Base-by-base conservation (phyloP, 2,329 filamentous ascomycete species). In the Podosphaera xanthii region DNA sequence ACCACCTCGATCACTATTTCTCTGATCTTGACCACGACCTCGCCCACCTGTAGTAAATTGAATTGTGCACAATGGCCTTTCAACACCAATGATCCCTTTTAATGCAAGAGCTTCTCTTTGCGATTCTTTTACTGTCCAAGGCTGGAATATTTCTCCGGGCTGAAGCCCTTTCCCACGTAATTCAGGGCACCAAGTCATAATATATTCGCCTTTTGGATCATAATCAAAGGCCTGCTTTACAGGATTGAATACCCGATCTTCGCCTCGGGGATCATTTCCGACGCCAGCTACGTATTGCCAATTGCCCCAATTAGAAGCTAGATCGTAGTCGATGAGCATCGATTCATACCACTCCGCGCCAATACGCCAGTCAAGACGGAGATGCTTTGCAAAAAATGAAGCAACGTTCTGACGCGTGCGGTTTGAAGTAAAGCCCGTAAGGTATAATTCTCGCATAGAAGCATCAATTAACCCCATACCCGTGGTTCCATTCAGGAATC, bases 281-380 rank as follows among this genome's bases (percentile, higher is more conserved):
- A 91, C 84, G 0, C 86, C 86, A 0, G 86, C 77, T 0, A 87
- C 79, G 62, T 91, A 91, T 69, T 89, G 85, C 86, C 86, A 90
- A 65, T 88, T 89, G 8, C 81, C 81, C 85, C 85, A 91, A 64
- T 90, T 90, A 61, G 77, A 84, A 12, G 78, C 80, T 0, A 85
- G 76, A 64, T 91, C 86, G 67, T 90, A 88, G 67, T 92, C 87
- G 36, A 83, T 74, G 2, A 90, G 74, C 66, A 85, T 72, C 67
- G 77, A 79, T 68, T 91, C 86, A 66, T 90, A 91, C 84, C 84
- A 91, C 68, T 90, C 86, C 0, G 86, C 87, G 0, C 86, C 87
- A 12, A 86, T 76, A 0, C 85, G 78, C 87, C 87, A 92, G 69
- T 91, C 86, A 31, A 91, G 81, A 0, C 76, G 76, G 2, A 90